These are phyloP conservation scores for Cyberlindnera amylophila DNA, from an alignment of 805 yeast species.

Conservation along the genomic window DNA sequence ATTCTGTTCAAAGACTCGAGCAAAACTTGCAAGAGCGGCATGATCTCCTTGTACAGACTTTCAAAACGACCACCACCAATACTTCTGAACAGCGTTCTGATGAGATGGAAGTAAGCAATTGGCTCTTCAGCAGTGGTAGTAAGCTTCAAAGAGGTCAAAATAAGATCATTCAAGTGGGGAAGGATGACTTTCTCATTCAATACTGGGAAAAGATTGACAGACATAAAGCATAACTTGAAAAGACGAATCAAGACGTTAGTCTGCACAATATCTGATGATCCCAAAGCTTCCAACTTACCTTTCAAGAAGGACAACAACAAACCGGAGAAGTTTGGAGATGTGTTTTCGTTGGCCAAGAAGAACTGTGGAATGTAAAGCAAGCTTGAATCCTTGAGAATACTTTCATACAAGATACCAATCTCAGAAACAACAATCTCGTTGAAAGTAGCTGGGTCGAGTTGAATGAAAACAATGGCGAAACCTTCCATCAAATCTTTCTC, in stretches of 20 bases:
- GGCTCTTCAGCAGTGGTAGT: conserved; percentile 91
- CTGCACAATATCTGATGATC: conserved; percentile 71
- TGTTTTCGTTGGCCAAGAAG: conserved; percentile 89
- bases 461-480: conserved; percentile 88
- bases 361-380: conserved; percentile 89
- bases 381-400: conserved; percentile 80
- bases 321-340: conserved; percentile 89
- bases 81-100: conserved; percentile 85
- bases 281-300: conserved; percentile 70
- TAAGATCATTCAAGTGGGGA: conserved; percentile 83
- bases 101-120: conserved; percentile 79
- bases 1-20: conserved; percentile 81
- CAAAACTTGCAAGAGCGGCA: conserved; percentile 84
- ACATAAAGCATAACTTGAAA: conserved; percentile 92
- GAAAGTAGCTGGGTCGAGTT: conserved; percentile 92
- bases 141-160: conserved; percentile 70
- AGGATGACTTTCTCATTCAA: conserved; percentile 83
- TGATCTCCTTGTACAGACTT: conserved; percentile 83
- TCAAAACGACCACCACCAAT: conserved; percentile 98
- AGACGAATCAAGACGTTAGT: conserved; percentile 80
- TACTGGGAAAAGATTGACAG: conserved; percentile 85
- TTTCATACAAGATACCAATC: conserved; percentile 69
- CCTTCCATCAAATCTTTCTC: conserved; percentile 95
- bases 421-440: conserved; percentile 86
- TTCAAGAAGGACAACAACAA: conserved; percentile 73